phyloP scores from a whole-genome alignment of 2,329 filamentous ascomycete genomes.

The Aureobasidium lini region DNA sequence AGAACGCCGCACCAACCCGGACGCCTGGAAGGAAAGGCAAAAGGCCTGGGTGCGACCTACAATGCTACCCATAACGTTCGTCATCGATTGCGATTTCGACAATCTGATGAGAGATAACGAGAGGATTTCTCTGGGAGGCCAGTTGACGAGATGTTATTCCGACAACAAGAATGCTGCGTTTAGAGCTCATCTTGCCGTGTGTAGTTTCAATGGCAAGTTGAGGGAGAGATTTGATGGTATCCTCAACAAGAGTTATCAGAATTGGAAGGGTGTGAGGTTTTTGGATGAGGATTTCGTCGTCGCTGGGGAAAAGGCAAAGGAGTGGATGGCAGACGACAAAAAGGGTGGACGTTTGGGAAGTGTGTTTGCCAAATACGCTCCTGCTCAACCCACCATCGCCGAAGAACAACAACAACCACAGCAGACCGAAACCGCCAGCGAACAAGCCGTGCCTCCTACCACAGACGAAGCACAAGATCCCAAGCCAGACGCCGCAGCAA shows the following conservation, averaged over 20 bases:
- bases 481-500: not conserved
- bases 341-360: constrained; percentile 53
- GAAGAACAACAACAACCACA: not conserved
- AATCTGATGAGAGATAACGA: constrained; percentile 83
- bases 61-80: constrained; percentile 67
- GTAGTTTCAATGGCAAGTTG: constrained; percentile 67
- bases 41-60: constrained; percentile 30
- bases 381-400: not conserved
- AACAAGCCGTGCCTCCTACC: not conserved
- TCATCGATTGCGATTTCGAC: constrained; percentile 91
- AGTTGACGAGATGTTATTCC: constrained; percentile 82
- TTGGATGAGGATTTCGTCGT: constrained; percentile 65
- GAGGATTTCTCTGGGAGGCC: constrained; percentile 69
- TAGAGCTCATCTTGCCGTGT: constrained; percentile 65
- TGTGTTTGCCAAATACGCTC: constrained; percentile 23
- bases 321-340: constrained; percentile 55
- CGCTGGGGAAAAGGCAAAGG: constrained; percentile 58
- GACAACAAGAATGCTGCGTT: constrained; percentile 68
- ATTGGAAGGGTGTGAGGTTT: constrained; percentile 74
- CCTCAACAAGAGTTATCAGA: constrained; percentile 60
- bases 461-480: too few relatives aligned
- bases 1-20: constrained; percentile 14
- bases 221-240: constrained; percentile 73
- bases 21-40: constrained; percentile 16
- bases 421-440: not conserved